These are phyloP conservation scores for Sequoiadendron giganteum DNA, from an alignment of 75 land plant genomes.

Conservation along the genomic window DNA sequence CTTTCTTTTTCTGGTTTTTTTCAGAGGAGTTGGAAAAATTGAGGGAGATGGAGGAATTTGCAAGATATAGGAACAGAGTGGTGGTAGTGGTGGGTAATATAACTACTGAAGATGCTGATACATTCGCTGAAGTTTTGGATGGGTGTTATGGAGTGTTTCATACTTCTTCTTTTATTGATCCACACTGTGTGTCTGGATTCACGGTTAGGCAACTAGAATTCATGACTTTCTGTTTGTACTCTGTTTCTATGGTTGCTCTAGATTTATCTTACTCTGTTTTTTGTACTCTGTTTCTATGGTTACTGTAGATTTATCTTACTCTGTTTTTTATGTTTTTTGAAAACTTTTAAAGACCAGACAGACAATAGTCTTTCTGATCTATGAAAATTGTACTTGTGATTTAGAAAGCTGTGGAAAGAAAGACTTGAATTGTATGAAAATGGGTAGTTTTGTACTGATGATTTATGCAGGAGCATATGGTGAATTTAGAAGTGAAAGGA, in stretches of 20 bases:
- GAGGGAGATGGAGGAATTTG: conserved; percentile 17
- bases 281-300: too few relatives aligned
- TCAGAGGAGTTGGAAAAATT: conserved; percentile 16
- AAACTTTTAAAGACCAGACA: too few relatives aligned
- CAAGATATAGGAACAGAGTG: not conserved
- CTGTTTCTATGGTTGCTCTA: too few relatives aligned
- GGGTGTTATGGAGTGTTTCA: conserved; percentile 64
- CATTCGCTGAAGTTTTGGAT: conserved; percentile 32
- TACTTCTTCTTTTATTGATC: conserved; percentile 51
- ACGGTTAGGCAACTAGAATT: conserved; percentile 2
- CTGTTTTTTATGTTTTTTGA: too few relatives aligned
- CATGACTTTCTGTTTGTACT: too few relatives aligned
- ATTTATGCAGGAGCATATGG: conserved; percentile 42
- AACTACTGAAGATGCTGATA: conserved; percentile 22
- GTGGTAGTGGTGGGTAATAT: conserved; percentile 24
- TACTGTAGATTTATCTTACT: too few relatives aligned
- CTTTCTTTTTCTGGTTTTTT: not conserved
- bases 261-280: too few relatives aligned
- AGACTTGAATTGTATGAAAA: too few relatives aligned
- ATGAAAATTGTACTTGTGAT: too few relatives aligned
- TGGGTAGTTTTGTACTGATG: too few relatives aligned
- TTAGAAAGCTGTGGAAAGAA: too few relatives aligned
- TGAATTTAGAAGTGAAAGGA: conserved; percentile 40
- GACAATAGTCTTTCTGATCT: too few relatives aligned
- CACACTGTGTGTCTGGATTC: conserved; percentile 32